A percentile compares a stretch with the other conserved stretches of the same genome.
These are phyloP conservation scores for Malassezia restricta DNA, from an alignment of 1,284 basidiomycete species.

Conservation along the genomic window DNA sequence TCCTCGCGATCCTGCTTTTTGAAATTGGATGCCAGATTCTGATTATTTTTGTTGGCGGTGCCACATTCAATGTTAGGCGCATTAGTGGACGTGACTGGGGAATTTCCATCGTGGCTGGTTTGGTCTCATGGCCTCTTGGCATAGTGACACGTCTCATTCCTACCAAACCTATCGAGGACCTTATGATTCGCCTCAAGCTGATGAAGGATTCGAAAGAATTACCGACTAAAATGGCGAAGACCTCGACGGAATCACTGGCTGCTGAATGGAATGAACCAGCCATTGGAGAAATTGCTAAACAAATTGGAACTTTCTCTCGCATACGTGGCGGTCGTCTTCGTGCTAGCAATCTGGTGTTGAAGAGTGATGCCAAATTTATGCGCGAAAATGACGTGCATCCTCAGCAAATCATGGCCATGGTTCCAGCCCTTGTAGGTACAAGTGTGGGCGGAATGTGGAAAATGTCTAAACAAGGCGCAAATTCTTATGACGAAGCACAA, in stretches of 20 bases:
- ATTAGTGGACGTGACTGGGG: constrained; percentile 78
- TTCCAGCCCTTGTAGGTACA: constrained; percentile 37
- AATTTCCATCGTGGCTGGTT: constrained; percentile 73
- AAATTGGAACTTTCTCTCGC: constrained; percentile 27
- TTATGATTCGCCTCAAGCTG: constrained; percentile 59
- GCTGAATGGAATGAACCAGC: constrained; percentile 66
- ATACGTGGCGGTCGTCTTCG: constrained; percentile 60
- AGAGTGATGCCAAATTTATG: constrained; percentile 35
- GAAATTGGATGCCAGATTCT: constrained; percentile 75
- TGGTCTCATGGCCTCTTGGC: constrained; percentile 77
- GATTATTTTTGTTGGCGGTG: constrained; percentile 80
- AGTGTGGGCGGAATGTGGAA: constrained; percentile 35
- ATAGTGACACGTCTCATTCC: constrained; percentile 69
- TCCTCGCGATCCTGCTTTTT: constrained; percentile 71
- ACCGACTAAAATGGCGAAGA: constrained; percentile 54
- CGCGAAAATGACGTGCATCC: constrained; percentile 45
- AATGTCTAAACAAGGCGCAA: neutral
- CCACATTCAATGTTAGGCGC: constrained; percentile 76
- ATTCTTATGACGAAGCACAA: constrained; percentile 8
- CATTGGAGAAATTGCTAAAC: constrained; percentile 50
- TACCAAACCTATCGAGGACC: constrained; percentile 62
- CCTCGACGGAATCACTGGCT: neutral
- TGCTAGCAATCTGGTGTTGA: constrained; percentile 48
- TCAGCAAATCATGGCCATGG: constrained; percentile 61
- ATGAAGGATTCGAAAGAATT: constrained; percentile 60